Base-by-base conservation (phyloP, 768 basidiomycete genomes). In the Trametes gibbosa region DNA sequence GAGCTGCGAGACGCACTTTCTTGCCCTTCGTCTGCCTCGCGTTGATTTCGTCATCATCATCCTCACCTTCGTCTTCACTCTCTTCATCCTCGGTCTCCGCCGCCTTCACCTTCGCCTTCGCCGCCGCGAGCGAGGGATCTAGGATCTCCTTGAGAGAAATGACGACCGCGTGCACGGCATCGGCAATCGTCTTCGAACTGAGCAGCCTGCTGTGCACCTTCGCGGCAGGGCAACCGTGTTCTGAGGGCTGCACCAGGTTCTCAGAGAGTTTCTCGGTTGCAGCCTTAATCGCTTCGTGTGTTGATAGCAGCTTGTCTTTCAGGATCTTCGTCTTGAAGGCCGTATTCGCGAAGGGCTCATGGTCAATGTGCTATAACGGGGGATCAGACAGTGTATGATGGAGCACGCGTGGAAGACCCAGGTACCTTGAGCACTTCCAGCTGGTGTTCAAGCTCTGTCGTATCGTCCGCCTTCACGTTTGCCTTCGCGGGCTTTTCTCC, bases 121-220 rank as follows among this genome's bases (percentile, higher is more conserved):
- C 43, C n/a, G 52, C 59, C 23, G 55, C 60, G 7, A 63, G 51
- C 0, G 54, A 43, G 45, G 74, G 76, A 29, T 75, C 63, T 14
- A 85, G 56, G 29, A 83, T 62, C 16, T 72, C 66, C 57, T 75
- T 76, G 5, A 93, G 69, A 49, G 77, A 75, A 10, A 77, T 77
- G 1, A 94, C 67, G 14, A 82, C 79, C 23, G 71, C 69, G 7
- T 74, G 73, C 1, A 92, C 76, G 62, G 82, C 83, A 2, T 77
- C 74, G 1, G 90, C 85, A 12, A 94, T 74, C n/a, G 78, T 70
- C 69, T 90, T 93, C 4, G 88, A 88, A 67, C 91, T 94, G 41
- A 89, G 76, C 9, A 96, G 73, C 37, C 89, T 83, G 60, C 80
- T 84, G 65, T 89, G 86, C 0, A 88, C 81, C 72, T 89, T 90